Base-by-base conservation (phyloP, 805 yeast species). In the Yarrowia sp. region DNA sequence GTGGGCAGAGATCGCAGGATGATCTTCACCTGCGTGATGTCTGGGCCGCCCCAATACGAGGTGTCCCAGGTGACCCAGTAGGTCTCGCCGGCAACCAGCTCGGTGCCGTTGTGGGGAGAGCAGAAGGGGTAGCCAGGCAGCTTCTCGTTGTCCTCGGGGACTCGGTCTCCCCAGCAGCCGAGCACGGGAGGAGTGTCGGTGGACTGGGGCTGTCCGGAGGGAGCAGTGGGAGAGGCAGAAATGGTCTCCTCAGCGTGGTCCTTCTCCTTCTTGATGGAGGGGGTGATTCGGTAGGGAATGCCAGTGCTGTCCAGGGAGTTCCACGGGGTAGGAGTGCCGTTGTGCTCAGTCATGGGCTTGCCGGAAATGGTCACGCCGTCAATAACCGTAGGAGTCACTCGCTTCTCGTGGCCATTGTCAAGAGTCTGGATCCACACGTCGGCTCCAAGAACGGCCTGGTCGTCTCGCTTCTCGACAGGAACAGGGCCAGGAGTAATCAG, bases 381-480 rank as follows among this genome's bases (percentile, higher is more conserved):
- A 65, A 81, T 78, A 44, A 86, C 86, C 0, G 77, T 77, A 2
- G 96, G 90, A 0, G 93, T 90, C 65, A 86, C 85, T 1, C 63
- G 60, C 42, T 62, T 25, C 29, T 65, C 64, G 3, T 49, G 33
- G 3, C 67, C 68, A 25, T 64, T 64, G 19, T 64, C 18, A 9
- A 60, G n/a, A 2, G 68, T 66, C 18, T 68, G 58, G 4, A 63
- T 56, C 69, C 69, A 66, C 22, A 63, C 63, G 16, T 49, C 49
- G 29, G 47, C 56, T 16, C 63, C 63, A 10, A 62, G 49, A 24
- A 44, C 36, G 10, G 55, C 41, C 44, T 62, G 63, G 36, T 29
- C 36, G 31, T 25, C 19, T 38, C 61, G 47, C 61, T 55, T 55
- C 38, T 38, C 46, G 4, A 51, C 16, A 16, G 24, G 42, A 19